Base-by-base conservation (phyloP, 2,329 filamentous ascomycete genomes). In the Zarea fungicola region DNA sequence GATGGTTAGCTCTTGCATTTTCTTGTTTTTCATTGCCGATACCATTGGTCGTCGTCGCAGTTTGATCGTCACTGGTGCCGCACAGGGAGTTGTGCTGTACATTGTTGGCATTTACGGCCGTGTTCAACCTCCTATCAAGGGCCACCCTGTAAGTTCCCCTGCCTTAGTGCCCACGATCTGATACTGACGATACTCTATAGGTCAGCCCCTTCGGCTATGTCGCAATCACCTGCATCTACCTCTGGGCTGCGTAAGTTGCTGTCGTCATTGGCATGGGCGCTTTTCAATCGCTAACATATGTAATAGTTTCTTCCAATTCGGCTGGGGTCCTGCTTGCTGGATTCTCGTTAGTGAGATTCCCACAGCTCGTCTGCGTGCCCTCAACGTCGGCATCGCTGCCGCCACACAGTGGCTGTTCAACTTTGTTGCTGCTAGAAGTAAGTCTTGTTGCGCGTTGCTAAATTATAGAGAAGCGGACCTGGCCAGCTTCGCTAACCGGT, bases 321-420 rank as follows among this genome's bases (percentile, higher is more conserved):
- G 80, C 10, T 87, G 84, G 84, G 84, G 84, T 0, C 82, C 83
- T 0, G 81, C 81, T 26, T 85, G 81, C 67, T 88, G 84, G 84
- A 85, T 87, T 59, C 81, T 87, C 58, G 77, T 85, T 3, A 65
- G 62, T 22, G 84, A 89, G 64, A 87, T 88, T 50, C 83, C 84
- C 0, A 82, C 81, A 6, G 81, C 82, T 0, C 73, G 84, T 28
- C 71, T 88, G 7, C 71, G 85, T 48, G 80, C 79, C 16, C 67
- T 84, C 55, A 87, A 87, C 58, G 84, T 88, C 6, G 77, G 83
- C 2, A 71, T 88, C 40, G 84, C 77, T 0, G 83, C 84, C 1
- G 81, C 80, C 2, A 85, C 81, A 0, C 83, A 88, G 58, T 87
- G 84, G 84, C 64, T 88, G 5, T 87, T 88, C 65, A 89, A 89